Evolutionary conservation across 306 rosid genomes (phyloP), one percentile per base, ranked within the genome.

Genomic region (Casuarina glauca): DNA sequence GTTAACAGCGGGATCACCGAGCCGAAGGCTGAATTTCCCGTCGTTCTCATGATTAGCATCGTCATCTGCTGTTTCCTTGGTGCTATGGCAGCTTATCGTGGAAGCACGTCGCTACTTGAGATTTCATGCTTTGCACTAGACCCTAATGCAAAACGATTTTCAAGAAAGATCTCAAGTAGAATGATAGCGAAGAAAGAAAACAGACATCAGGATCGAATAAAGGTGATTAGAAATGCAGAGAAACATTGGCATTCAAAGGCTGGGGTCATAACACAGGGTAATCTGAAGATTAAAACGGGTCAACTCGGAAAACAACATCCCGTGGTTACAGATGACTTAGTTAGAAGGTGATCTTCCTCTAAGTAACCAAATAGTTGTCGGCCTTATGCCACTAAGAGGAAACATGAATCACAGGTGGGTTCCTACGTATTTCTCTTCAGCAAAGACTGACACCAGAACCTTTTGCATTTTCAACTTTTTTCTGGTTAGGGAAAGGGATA

Each of bases 11-110:
- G 72, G 6, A 32, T 5, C 41, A 6, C 49, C 42, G 3, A 66
- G 13, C 49, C 42, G 3, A 41, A 17, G 32, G 49, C 49, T 12
- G 41, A 64, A 8, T 39, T 48, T 39, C 48, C 5, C 6, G 41
- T 64, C 48, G 41, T 60, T 43, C 44, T 75, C 36, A 36, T 48
- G 13, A 9, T 81, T 69, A 70, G 64, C 58, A 72, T 54, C 73
- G n/a, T 69, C 50, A 44, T 53, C 46, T 10, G 66, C 51, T 44
- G 52, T 63, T 44, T 49, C 39, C 50, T 35, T 41, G 4, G 10
- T 55, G 36, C 42, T 2, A 66, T 54, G 19, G 54, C 66, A 7
- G 26, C 44, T 3, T 50, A 4, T n/a, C 20, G 9, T 80, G 68
- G 54, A 3, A 45, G 44, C 39, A 61, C 11, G 11, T 9, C 42